A percentile compares a stretch with the other conserved stretches of the same genome.
Evolutionary conservation across 768 basidiomycete genomes (phyloP).

Genomic region (Hebeloma cylindrosporum): DNA sequence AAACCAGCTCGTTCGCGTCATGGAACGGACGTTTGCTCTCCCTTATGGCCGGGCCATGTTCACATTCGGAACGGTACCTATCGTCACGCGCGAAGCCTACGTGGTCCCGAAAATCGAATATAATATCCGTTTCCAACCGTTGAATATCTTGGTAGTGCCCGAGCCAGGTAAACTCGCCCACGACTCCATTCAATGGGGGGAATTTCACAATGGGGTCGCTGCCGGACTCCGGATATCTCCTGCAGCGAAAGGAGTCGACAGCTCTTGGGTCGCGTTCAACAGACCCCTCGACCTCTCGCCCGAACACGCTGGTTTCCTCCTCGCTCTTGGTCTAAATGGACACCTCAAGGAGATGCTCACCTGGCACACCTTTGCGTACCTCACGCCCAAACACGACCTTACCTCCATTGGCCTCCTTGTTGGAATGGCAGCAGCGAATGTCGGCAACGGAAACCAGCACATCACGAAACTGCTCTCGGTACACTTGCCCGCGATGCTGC

Average conservation of each 20-base stretch:
- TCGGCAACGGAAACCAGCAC: slow-evolving; percentile 82
- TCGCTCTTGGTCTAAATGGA: slow-evolving; percentile 89
- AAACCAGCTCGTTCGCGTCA: slow-evolving; percentile 73
- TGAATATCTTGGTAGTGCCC: slow-evolving; percentile 61
- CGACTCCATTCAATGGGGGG: slow-evolving; percentile 88
- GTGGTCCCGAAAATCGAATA: slow-evolving; percentile 79
- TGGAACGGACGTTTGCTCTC: slow-evolving; percentile 86
- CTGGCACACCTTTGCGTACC: slow-evolving; percentile 94
- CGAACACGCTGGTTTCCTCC: slow-evolving; percentile 94
- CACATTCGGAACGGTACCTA: slow-evolving; percentile 79
- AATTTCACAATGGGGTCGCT: slow-evolving; percentile 97
- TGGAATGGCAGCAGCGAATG: slow-evolving; percentile 88
- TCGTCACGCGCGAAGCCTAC: slow-evolving; percentile 77
- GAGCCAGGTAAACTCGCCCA: slow-evolving; percentile 70
- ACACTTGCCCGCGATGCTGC: slow-evolving; percentile 90
- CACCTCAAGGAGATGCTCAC: slow-evolving; percentile 88
- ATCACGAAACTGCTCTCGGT: slow-evolving; percentile 91
- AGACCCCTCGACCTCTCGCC: slow-evolving; percentile 88
- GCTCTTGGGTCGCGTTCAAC: slow-evolving; percentile 96
- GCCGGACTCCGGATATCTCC: slow-evolving; percentile 85
- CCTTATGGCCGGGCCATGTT: slow-evolving; percentile 91
- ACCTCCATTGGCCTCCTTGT: slow-evolving; percentile 93
- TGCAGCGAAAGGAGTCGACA: slow-evolving; percentile 74
- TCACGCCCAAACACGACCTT: slow-evolving; percentile 94
- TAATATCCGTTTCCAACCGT: slow-evolving; percentile 69